Conservation (phyloP, 2,329 filamentous ascomycete genomes). For the Sordariomycetes sp. region DNA sequence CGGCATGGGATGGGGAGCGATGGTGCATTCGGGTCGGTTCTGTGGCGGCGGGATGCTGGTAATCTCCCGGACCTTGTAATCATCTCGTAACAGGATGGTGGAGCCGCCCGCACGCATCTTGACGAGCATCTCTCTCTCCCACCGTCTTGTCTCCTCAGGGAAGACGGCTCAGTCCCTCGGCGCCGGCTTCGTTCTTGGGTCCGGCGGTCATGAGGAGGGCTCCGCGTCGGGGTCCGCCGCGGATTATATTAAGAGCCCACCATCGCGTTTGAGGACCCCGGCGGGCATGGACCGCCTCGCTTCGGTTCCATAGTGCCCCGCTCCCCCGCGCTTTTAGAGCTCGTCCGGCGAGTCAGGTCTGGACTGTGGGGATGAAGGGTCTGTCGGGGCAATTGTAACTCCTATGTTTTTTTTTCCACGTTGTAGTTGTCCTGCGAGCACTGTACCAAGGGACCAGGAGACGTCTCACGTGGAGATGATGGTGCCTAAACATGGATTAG, state of each 20-base stretch:
- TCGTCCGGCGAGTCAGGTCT: neutral
- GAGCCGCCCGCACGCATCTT: neutral
- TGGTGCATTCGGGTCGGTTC: neutral
- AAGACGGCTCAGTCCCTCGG: conserved; percentile 1
- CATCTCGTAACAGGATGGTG: neutral
- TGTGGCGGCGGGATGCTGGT: neutral
- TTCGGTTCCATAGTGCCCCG: neutral
- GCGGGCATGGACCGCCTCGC: neutral
- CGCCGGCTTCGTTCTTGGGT: neutral
- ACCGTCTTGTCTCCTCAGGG: conserved; percentile 2
- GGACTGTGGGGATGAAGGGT: neutral
- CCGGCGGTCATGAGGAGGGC: conserved; percentile 4
- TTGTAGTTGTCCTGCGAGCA: no score
- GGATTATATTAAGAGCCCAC: conserved; percentile 4
- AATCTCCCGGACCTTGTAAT: neutral
- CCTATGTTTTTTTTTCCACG: no score
- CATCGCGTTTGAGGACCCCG: neutral
- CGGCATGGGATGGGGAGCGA: neutral
- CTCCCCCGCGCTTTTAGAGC: neutral
- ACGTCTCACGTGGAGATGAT: neutral
- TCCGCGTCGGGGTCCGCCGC: neutral
- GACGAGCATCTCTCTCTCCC: neutral
- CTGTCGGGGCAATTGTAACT: no score
- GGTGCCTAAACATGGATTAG: neutral
- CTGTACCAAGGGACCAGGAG: neutral